Base-by-base conservation (phyloP, 2,329 filamentous ascomycete genomes). In the Trichoderma endophyticum region DNA sequence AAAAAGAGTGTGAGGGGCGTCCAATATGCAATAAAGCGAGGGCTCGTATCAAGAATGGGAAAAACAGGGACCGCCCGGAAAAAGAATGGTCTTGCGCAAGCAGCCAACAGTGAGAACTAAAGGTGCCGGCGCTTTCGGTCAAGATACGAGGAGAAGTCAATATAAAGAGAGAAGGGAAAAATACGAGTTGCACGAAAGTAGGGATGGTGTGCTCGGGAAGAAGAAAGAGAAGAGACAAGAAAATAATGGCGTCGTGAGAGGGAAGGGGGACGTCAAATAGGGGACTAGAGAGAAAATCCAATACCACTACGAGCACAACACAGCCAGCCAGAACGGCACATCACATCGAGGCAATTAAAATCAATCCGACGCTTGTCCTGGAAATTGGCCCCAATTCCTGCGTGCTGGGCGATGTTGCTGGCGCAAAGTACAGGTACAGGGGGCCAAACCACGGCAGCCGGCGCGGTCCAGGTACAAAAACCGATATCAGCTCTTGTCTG, bases 11-110 rank as follows among this genome's bases (percentile, higher is more conserved):
- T 67, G 77, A 78, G 76, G 76, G 77, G 74, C 70, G 74, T 71
- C 71, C 75, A 72, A 76, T 81, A 82, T 81, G 80, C 79, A 81
- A 81, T 80, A 79, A 78, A 75, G 77, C 78, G 79, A 78, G 78
- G 70, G 70, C 64, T 70, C 43, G 69, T 73, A 74, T 71, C 60
- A 43, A 48, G 28, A 51, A 32, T n/a, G n/a, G 72, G 73, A 77
- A 74, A 73, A 30, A 69, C 26, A 77, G 39, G 30, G 28, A 71
- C 36, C 65, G 57, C 76, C 71, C 73, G 72, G 73, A 74, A 73
- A 73, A 74, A 76, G 76, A 84, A 84, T 76, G 81, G 75, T 75
- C 73, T 66, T 66, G 70, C 71, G 69, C 70, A 70, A 70, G 60
- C 70, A 70, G 68, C 68, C 72, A 66, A 34, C 51, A 61, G 36